Conservation (phyloP, 768 basidiomycete genomes). For the Paxillus rubicundulus region DNA sequence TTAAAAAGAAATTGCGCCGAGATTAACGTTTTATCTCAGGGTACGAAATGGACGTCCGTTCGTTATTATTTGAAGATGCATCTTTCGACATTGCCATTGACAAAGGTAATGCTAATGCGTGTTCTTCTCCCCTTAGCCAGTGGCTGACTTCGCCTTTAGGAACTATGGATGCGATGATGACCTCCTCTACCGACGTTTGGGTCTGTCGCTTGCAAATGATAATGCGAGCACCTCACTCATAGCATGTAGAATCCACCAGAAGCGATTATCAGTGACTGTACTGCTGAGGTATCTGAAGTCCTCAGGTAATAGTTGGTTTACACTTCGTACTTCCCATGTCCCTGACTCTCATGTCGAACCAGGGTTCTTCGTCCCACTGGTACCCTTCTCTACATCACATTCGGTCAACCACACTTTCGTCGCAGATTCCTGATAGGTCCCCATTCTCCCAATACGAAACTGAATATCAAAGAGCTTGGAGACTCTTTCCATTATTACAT, state of each 20-base stretch:
- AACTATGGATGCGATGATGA: conserved; percentile 91
- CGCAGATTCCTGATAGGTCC: conserved; percentile 54
- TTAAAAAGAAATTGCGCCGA: not conserved
- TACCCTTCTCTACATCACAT: conserved; percentile 76
- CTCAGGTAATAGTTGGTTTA: conserved; percentile 47
- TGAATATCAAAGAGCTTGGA: conserved; percentile 70
- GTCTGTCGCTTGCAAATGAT: conserved; percentile 34
- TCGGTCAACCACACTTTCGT: conserved; percentile 89
- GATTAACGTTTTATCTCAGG: conserved; percentile 40
- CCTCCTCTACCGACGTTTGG: conserved; percentile 80
- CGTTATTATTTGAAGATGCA: conserved; percentile 52
- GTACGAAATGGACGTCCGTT: conserved; percentile 82
- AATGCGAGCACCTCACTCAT: conserved; percentile 1
- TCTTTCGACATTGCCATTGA: conserved; percentile 82
- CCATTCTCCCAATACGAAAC: conserved; percentile 46
- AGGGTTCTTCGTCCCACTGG: conserved; percentile 67
- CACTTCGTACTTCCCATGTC: not conserved
- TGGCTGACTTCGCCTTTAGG: conserved; percentile 32
- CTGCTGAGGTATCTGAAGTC: conserved; percentile 72
- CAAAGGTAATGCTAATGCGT: conserved; percentile 50
- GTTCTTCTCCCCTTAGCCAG: not conserved
- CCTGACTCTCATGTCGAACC: not conserved
- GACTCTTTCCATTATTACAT: conserved; percentile 84
- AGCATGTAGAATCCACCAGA: conserved; percentile 64
- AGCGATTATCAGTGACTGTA: conserved; percentile 67